A percentile compares a stretch with the other conserved stretches of the same genome.
phyloP scores from a whole-genome alignment of 495 filamentous ascomycete species.

The Collariella sp. region DNA sequence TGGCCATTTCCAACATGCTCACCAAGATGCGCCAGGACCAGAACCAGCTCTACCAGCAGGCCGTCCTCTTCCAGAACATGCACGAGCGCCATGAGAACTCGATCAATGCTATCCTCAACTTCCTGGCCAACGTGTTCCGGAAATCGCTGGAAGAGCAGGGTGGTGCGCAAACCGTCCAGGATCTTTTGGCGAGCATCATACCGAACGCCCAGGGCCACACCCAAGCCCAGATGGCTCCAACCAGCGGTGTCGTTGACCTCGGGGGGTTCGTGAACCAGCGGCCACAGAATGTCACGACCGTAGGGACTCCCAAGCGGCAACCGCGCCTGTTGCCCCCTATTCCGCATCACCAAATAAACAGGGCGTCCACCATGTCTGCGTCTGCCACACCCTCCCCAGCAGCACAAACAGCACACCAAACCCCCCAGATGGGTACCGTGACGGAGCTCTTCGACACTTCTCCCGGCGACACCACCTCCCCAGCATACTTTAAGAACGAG shows the following conservation, averaged over 20 bases:
- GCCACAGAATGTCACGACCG: conserved; percentile 28
- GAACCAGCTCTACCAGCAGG: conserved; percentile 80
- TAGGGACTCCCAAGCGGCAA: conserved; percentile 36
- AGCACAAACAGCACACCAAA: conserved; percentile 17
- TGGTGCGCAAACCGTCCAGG: conserved; percentile 59
- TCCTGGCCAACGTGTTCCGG: conserved; percentile 92
- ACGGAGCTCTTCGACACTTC: conserved; percentile 42
- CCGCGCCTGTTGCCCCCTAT: conserved; percentile 42
- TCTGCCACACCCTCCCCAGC: conserved; percentile 22
- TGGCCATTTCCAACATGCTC: conserved; percentile 71
- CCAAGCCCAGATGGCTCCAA: conserved; percentile 38
- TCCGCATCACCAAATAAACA: conserved; percentile 27
- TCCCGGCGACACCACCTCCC: conserved; percentile 30
- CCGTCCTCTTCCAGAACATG: conserved; percentile 77
- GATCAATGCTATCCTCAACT: conserved; percentile 95
- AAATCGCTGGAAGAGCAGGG: conserved; percentile 51
- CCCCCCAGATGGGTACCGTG: conserved; percentile 35
- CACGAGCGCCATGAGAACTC: conserved; percentile 96
- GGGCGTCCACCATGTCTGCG: conserved; percentile 23
- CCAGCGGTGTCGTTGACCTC: conserved; percentile 65
- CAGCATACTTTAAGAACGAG: conserved; percentile 38
- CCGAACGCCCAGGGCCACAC: conserved; percentile 38
- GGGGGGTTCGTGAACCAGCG: conserved; percentile 51
- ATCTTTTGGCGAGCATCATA: conserved; percentile 63
- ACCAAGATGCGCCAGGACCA: conserved; percentile 73